Conservation (phyloP, 2,329 filamentous ascomycete genomes). For the Penicillium sp. region DNA sequence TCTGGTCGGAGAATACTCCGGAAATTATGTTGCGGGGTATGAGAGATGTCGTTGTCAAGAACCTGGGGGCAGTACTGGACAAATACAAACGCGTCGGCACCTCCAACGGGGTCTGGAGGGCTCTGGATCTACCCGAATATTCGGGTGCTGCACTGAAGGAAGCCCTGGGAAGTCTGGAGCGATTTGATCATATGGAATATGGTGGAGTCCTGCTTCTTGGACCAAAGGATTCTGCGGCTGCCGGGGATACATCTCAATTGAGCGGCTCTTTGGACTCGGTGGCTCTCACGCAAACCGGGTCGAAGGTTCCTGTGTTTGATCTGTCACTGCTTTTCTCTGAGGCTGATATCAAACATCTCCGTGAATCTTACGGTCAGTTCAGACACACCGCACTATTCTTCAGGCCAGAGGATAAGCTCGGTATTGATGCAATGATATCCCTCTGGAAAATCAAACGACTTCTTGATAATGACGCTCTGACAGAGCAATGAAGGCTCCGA, state of each 20-base stretch:
- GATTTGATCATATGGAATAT: conserved; percentile 29
- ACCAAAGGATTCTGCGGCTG: background rate
- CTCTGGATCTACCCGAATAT: conserved; percentile 19
- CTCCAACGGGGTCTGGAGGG: conserved; percentile 28
- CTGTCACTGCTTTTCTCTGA: conserved; percentile 32
- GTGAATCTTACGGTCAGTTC: conserved; percentile 28
- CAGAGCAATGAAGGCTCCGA: background rate
- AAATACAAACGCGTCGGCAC: conserved; percentile 17
- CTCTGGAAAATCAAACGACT: conserved; percentile 43
- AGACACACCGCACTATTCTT: conserved; percentile 37
- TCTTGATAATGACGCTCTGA: conserved; percentile 10
- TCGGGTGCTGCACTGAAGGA: conserved; percentile 21
- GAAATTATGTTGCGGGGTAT: conserved; percentile 41
- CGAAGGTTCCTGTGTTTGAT: conserved; percentile 40
- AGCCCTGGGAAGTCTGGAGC: conserved; percentile 21
- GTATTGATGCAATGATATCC: conserved; percentile 33
- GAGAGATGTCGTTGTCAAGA: conserved; percentile 34
- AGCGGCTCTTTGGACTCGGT: conserved; percentile 25
- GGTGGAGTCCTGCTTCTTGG: conserved; percentile 30
- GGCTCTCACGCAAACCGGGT: conserved; percentile 27
- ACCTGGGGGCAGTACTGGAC: conserved; percentile 36
- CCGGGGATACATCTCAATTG: background rate
- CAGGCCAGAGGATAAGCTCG: conserved; percentile 28
- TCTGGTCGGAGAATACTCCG: conserved; percentile 51
- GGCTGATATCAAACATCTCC: conserved; percentile 31